phyloP scores from a whole-genome alignment of 1,284 basidiomycete genomes.

The Peniophora sp. region DNA sequence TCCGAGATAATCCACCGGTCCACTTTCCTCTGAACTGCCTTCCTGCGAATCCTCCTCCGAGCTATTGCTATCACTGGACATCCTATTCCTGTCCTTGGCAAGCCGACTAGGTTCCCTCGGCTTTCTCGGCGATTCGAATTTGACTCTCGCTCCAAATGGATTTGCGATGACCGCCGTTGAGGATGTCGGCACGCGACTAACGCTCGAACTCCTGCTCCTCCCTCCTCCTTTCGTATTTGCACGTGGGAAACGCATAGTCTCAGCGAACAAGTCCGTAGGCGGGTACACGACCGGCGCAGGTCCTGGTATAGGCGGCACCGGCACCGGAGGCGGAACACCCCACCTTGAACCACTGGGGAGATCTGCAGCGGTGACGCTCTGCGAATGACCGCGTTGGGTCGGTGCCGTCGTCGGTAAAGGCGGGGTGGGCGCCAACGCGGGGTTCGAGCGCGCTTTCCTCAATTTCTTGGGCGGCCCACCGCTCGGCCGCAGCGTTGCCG shows the following conservation, averaged over 20 bases:
- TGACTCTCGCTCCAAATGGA: slow-evolving; percentile 59
- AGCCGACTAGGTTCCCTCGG: slow-evolving; percentile 28
- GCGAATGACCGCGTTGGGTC: slow-evolving; percentile 50
- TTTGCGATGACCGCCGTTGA: slow-evolving; percentile 26
- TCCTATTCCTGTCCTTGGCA: slow-evolving; percentile 11
- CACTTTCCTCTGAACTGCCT: no score
- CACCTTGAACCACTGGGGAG: slow-evolving; percentile 29
- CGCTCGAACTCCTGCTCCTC: no score
- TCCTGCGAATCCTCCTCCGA: no score
- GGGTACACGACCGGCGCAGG: slow-evolving; percentile 11
- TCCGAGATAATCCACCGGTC: no score
- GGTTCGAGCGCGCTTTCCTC: slow-evolving; percentile 64
- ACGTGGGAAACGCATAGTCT: slow-evolving; percentile 53
- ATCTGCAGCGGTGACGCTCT: slow-evolving; percentile 70
- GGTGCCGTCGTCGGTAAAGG: slow-evolving; percentile 4
- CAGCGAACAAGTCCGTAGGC: slow-evolving; percentile 53
- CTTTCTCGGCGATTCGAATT: slow-evolving; percentile 52
- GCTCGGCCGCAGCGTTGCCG: no score
- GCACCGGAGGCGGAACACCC: slow-evolving; percentile 6
- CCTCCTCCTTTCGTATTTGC: no score
- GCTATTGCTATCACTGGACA: no score
- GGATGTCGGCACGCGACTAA: slow-evolving; percentile 6
- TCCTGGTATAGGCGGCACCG: slow-evolving; percentile 15
- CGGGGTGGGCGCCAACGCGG: slow-evolving; percentile 31
- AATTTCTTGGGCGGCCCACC: slow-evolving; percentile 30